phyloP scores from a whole-genome alignment of 306 rosid genomes.

The Quercus dentata region DNA sequence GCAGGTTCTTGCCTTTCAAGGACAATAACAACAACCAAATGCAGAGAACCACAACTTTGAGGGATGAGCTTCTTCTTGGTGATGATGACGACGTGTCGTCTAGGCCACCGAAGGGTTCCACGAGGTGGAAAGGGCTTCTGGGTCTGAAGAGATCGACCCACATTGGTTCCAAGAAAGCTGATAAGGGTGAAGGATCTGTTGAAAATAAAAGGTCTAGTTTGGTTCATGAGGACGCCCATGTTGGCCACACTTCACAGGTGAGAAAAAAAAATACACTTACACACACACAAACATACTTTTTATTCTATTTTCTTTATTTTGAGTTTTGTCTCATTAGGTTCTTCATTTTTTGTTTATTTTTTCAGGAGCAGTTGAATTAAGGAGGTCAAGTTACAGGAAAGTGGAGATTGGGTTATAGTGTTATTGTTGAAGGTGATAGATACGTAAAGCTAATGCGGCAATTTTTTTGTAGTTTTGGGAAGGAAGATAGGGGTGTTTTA shows the following conservation, averaged over 20 bases:
- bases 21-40: slow-evolving; percentile 35
- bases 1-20: slow-evolving; percentile 74
- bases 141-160: slow-evolving; percentile 65
- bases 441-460: slow-evolving; percentile 37
- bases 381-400: slow-evolving; percentile 44
- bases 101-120: slow-evolving; percentile 63
- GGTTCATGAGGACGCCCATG: slow-evolving; percentile 30
- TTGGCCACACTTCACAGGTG: slow-evolving; percentile 45
- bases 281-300: background rate
- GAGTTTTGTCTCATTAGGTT: slow-evolving; percentile 1
- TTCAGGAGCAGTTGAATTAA: slow-evolving; percentile 54
- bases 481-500: background rate
- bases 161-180: slow-evolving; percentile 62
- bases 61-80: slow-evolving; percentile 67
- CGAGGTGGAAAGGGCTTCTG: slow-evolving; percentile 79
- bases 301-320: background rate
- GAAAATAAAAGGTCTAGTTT: slow-evolving; percentile 34
- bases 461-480: background rate
- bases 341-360: background rate
- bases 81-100: slow-evolving; percentile 39
- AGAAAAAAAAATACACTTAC: background rate
- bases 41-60: slow-evolving; percentile 68
- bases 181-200: slow-evolving; percentile 31
- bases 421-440: slow-evolving; percentile 22
- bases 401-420: slow-evolving; percentile 46